Evolutionary conservation across 108 stramenopile genomes (phyloP).

Genomic region (Fragilaria radians): DNA sequence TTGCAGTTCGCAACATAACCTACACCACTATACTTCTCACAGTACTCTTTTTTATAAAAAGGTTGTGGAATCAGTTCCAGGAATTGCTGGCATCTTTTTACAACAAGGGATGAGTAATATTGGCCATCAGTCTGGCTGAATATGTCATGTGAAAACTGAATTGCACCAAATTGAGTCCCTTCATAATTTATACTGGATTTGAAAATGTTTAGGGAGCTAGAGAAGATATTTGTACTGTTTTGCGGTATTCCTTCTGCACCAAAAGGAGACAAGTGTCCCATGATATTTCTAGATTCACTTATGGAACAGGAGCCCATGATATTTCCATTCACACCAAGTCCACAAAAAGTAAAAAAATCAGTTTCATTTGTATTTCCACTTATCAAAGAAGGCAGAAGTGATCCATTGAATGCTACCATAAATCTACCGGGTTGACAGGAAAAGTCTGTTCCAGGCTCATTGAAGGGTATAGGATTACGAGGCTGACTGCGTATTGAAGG

Average conservation of each 20-base stretch:
- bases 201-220: neutral
- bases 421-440: constrained; percentile 62
- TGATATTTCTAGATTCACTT: constrained; percentile 19
- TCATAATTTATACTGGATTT: neutral
- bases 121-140: constrained; percentile 3
- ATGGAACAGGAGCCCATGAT: neutral
- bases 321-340: neutral
- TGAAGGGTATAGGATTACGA: constrained; percentile 69
- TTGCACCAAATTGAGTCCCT: constrained; percentile 29
- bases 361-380: neutral
- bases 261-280: constrained; percentile 25
- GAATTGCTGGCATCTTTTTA: neutral
- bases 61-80: neutral
- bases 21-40: constrained; percentile 19
- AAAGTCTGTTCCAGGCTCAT: constrained; percentile 24
- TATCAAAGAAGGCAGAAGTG: neutral
- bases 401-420: constrained; percentile 9
- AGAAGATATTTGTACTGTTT: neutral
- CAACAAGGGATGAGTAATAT: constrained; percentile 7
- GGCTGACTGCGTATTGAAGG: constrained; percentile 20
- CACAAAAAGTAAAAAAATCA: neutral
- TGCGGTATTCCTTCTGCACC: constrained; percentile 13
- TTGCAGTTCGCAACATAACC: constrained; percentile 34
- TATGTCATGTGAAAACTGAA: constrained; percentile 27
- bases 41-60: constrained; percentile 3